These are phyloP conservation scores for Penicillium brasilianum DNA, from an alignment of 2,329 filamentous ascomycete species.

Conservation along the genomic window DNA sequence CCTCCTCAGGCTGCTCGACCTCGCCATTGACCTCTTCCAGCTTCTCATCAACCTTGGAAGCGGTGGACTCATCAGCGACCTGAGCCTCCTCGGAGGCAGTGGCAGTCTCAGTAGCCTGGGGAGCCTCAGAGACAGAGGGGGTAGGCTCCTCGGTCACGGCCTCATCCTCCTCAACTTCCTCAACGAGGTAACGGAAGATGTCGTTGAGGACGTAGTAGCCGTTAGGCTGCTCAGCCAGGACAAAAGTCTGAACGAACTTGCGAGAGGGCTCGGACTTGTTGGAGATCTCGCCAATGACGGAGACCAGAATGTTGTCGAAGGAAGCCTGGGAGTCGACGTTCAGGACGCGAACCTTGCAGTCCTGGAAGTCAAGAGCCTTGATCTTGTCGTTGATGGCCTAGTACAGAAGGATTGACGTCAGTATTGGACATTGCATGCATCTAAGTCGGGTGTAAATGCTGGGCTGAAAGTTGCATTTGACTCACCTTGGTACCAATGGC, in stretches of 20 bases:
- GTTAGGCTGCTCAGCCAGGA: conserved; percentile 92
- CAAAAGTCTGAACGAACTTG: conserved; percentile 98
- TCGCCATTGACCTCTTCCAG: conserved; percentile 64
- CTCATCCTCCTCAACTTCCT: conserved; percentile 69
- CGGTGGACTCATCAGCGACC: conserved; percentile 51
- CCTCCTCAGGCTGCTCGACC: conserved; percentile 37
- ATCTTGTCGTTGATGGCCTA: conserved; percentile 94
- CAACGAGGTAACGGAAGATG: conserved; percentile 91
- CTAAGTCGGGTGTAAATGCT: neutral
- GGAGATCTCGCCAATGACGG: conserved; percentile 97
- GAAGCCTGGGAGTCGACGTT: conserved; percentile 97
- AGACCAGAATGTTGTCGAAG: conserved; percentile 91
- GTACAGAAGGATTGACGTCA: neutral
- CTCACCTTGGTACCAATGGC: conserved; percentile 85
- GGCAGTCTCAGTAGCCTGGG: conserved; percentile 40
- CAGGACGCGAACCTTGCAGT: conserved; percentile 96
- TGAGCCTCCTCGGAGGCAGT: conserved; percentile 28
- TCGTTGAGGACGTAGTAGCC: conserved; percentile 99
- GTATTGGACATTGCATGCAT: conserved; percentile 21
- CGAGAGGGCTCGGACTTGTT: conserved; percentile 89
- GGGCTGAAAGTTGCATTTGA: conserved; percentile 25
- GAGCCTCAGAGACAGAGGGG: conserved; percentile 50
- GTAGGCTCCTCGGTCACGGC: conserved; percentile 42
- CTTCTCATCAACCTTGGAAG: conserved; percentile 71
- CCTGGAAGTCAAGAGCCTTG: conserved; percentile 88